Base-by-base conservation (phyloP, 116 monocot species). In the Posidonia oceanica region DNA sequence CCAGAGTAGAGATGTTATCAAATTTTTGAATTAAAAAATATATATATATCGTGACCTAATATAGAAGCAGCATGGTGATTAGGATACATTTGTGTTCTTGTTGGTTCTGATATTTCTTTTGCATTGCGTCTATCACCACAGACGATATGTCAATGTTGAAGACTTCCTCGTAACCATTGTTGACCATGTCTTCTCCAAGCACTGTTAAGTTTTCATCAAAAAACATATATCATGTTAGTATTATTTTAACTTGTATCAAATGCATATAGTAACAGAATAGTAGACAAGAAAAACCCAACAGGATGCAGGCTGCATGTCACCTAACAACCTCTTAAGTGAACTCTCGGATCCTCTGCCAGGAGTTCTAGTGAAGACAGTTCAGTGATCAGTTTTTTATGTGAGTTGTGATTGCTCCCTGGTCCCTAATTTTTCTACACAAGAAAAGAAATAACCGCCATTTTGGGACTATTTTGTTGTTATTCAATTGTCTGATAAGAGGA, bases 61-160 rank as follows among this genome's bases (percentile, higher is more conserved):
- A 7, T 10, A 38, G 6, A 54, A 71, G 54, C 37, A 41, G 61
- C 15, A 52, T 12, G 36, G 44, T 51, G 11, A 51, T 60, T 10
- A 68, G 77, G 75, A 82, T 91, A 96, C 96, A 96, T 64, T 96
- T 88, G 61, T 88, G 81, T 56, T 59, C 64, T 58, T 85, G 82
- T 16, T 78, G 70, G 69, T 83, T 78, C 13, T 74, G 38, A 67
- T 82, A 83, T 67, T 96, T 96, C 78, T 81, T 72, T 71, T 79
- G 73, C 96, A 96, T 91, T 16, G 88, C 82, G 71, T 91, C 88
- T 72, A 96, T 78, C 7, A 96, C 88, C 18, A 96, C 96, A 4
- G 88, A 88, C 52, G 96, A 96, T 77, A 96, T 91, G 64, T 91
- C 96, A 21, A 91, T 79, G 72, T 88, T 96, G 72, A 85, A 70